Percentiles rank a stretch among this genome's conserved stretches.
Conservation (phyloP, 2,329 filamentous ascomycete genomes). For the Aspergillus carbonarius region DNA sequence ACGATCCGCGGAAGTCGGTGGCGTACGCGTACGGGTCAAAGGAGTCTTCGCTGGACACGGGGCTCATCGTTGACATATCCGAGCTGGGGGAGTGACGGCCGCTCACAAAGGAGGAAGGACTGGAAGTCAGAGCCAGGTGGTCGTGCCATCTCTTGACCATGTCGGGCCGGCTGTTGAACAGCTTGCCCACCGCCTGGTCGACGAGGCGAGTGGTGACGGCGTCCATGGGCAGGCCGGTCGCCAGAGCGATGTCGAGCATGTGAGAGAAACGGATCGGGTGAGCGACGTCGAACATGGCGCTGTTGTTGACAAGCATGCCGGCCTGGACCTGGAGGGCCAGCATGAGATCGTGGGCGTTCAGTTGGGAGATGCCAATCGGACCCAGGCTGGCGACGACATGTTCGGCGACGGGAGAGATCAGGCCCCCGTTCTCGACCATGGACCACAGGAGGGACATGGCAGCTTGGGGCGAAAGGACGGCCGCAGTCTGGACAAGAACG, state of each 20-base stretch:
- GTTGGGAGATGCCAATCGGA: constrained; percentile 58
- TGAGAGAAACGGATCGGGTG: constrained; percentile 62
- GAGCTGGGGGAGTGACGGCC: constrained; percentile 42
- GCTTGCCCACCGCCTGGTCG: constrained; percentile 57
- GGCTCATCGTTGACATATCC: constrained; percentile 53
- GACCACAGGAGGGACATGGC: constrained; percentile 61
- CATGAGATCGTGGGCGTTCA: constrained; percentile 53
- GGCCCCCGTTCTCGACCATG: constrained; percentile 65
- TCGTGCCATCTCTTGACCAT: constrained; percentile 58
- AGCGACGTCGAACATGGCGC: constrained; percentile 53
- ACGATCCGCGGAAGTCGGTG: constrained; percentile 91
- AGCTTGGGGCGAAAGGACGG: constrained; percentile 54
- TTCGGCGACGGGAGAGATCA: constrained; percentile 59
- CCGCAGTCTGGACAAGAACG: constrained; percentile 55
- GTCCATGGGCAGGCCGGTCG: constrained; percentile 54
- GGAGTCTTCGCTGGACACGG: constrained; percentile 70
- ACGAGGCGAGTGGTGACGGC: constrained; percentile 57
- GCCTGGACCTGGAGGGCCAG: constrained; percentile 63
- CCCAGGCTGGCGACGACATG: constrained; percentile 62
- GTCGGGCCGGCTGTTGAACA: constrained; percentile 49
- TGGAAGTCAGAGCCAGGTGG: constrained; percentile 47
- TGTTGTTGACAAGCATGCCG: constrained; percentile 43
- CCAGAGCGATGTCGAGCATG: constrained; percentile 58
- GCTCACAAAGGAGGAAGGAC: constrained; percentile 47
- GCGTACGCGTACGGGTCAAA: constrained; percentile 88